These are phyloP conservation scores for Gymnopus androsaceus DNA, from an alignment of 1,284 basidiomycete species.

Conservation along the genomic window DNA sequence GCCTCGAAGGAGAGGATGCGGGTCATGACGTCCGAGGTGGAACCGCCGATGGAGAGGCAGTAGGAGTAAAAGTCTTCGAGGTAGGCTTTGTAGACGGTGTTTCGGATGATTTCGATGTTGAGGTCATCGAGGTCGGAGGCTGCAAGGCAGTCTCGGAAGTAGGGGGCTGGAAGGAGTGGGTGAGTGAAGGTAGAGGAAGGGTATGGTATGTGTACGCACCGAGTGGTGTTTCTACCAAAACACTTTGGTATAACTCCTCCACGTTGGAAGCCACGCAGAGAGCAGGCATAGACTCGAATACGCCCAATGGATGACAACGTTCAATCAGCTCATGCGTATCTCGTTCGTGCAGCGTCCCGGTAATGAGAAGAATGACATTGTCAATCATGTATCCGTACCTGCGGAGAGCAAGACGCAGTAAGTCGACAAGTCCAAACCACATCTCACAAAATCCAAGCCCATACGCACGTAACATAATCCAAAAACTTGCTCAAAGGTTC, in stretches of 20 bases:
- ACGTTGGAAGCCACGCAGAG: conserved; percentile 99
- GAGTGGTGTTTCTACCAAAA: conserved; percentile 95
- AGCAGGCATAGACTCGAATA: conserved; percentile 98
- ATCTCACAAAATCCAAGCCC: conserved; percentile 3
- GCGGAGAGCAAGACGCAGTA: conserved; percentile 17
- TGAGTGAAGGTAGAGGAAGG: conserved; percentile 11
- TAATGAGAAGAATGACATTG: conserved; percentile 97
- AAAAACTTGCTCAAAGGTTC: conserved; percentile 92
- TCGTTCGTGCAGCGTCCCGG: conserved; percentile 95
- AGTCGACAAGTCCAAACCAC: not conserved
- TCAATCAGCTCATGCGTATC: conserved; percentile 97
- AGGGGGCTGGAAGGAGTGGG: conserved; percentile 69
- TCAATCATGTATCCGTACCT: conserved; percentile 99
- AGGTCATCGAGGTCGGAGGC: conserved; percentile 97
- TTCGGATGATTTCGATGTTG: conserved; percentile 99
- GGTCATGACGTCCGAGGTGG: conserved; percentile 90
- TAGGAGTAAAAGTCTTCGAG: conserved; percentile 96
- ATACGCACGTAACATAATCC: conserved; percentile 94
- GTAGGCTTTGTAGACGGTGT: conserved; percentile 99
- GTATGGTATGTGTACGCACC: conserved; percentile 55
- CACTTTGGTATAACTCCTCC: conserved; percentile 97
- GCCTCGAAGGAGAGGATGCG: conserved; percentile 94
- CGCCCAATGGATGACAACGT: conserved; percentile 94
- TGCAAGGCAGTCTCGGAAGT: conserved; percentile 95
- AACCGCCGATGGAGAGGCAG: conserved; percentile 76